Base-by-base conservation (phyloP, 352 stramenopile genomes). In the Phytophthora cactorum region DNA sequence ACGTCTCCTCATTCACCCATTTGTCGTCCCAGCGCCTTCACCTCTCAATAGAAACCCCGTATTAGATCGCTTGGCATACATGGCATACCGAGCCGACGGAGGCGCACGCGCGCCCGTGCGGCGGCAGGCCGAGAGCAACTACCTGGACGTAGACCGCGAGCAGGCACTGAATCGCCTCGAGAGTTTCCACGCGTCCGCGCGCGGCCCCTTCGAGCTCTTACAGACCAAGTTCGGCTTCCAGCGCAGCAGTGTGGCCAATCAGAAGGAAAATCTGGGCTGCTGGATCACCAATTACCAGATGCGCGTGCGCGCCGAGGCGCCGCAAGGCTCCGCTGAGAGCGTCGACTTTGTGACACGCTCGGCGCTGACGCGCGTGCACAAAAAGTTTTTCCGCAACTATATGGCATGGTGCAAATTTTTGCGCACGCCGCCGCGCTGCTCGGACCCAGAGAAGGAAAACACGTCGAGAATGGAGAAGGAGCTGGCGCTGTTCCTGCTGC, bases 361-460 rank as follows among this genome's bases (percentile, higher is more conserved):
- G 38, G 85, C 85, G 43, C 77, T 94, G 29, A 64, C 59, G 10
- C 74, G 80, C 17, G 78, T 95, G 50, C 87, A 95, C 66, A 53
- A 63, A 14, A 93, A 92, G 64, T 90, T 99, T 22, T 95, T 97
- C 66, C 86, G 85, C 39, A 98, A 98, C 75, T 98, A 98, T 73
- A 63, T 77, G 39, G 88, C 92, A 63, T 99, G 98, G 98, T 99
- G 97, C 75, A 84, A 91, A 52, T 97, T 97, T 47, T 82, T 99
- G 49, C 84, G 89, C 27, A 90, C 96, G 0, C 74, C 81, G 5
- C 94, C 92, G n/a, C 81, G 94, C 49, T 97, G 97, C 38, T 76
- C 70, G 11, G 50, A 70, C 10, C 58, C 66, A 1, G 81, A 82
- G 0, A 81, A 75, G 44, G 68, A 74, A 1, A 78, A 82, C 32